These are phyloP conservation scores for Eutrema yunnanense DNA, from an alignment of 345 rosid genomes.

Conservation along the genomic window DNA sequence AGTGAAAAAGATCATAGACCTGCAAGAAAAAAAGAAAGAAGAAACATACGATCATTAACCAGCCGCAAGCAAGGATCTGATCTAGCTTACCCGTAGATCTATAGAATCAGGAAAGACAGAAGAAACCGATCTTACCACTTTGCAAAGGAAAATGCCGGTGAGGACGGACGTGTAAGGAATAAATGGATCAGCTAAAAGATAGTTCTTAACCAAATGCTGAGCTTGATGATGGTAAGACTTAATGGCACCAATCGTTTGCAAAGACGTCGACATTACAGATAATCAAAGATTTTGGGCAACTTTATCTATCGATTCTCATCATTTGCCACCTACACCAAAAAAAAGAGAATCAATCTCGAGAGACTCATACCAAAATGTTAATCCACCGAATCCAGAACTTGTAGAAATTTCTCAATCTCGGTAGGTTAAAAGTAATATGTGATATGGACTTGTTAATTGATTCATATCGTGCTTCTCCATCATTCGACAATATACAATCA, in stretches of 20 bases:
- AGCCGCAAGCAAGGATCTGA: not conserved
- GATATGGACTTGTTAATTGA: not conserved
- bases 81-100: not conserved
- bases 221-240: constrained; percentile 73
- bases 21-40: not conserved
- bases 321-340: not conserved
- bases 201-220: constrained; percentile 53
- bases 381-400: not conserved
- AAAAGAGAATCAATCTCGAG: not conserved
- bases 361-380: not conserved
- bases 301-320: constrained; percentile 1
- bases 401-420: too few relatives aligned
- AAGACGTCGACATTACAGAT: constrained; percentile 25
- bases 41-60: not conserved
- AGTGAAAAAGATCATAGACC: constrained; percentile 70
- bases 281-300: not conserved
- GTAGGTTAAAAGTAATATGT: not conserved
- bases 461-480: not conserved
- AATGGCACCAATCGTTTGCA: constrained; percentile 27
- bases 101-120: not conserved
- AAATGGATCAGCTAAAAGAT: constrained; percentile 63
- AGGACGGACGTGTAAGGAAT: constrained; percentile 74
- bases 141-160: constrained; percentile 77
- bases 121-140: constrained; percentile 49
- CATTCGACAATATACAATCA: not conserved